Percentiles rank a stretch among this genome's conserved stretches.
These are phyloP conservation scores for Metarhizium guizhouense DNA, from an alignment of 2,329 filamentous ascomycete genomes.

Conservation along the genomic window DNA sequence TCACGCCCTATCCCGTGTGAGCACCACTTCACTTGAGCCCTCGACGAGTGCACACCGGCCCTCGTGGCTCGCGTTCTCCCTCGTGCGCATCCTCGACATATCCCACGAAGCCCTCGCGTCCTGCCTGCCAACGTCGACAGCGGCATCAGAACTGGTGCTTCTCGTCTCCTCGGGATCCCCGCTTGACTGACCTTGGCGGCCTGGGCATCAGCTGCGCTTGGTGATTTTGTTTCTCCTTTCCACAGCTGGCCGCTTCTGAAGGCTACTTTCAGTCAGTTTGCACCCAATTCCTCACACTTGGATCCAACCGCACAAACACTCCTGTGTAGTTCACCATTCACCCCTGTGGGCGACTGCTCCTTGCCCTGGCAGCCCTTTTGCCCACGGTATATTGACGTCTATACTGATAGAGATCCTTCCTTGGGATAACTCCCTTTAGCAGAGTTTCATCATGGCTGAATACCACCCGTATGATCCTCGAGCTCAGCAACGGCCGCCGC, in stretches of 20 bases:
- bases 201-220: constrained; percentile 6
- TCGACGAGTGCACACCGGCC: background rate
- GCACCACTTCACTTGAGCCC: background rate
- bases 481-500: constrained; percentile 28
- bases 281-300: background rate
- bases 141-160: background rate
- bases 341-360: background rate
- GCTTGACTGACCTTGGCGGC: constrained; percentile 4
- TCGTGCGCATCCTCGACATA: background rate
- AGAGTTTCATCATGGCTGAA: constrained; percentile 41
- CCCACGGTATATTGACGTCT: background rate
- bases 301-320: background rate
- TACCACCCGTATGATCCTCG: constrained; percentile 45
- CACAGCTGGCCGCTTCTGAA: constrained; percentile 3
- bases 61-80: background rate
- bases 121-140: background rate
- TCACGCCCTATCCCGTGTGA: background rate
- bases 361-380: background rate
- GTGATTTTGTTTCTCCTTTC: constrained; percentile 1
- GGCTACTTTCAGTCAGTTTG: constrained; percentile 4
- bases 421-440: background rate
- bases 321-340: background rate
- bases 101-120: background rate
- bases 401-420: background rate
- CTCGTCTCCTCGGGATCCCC: background rate